Conservation (phyloP, 2,329 filamentous ascomycete species). For the Zymoseptoria passerinii region DNA sequence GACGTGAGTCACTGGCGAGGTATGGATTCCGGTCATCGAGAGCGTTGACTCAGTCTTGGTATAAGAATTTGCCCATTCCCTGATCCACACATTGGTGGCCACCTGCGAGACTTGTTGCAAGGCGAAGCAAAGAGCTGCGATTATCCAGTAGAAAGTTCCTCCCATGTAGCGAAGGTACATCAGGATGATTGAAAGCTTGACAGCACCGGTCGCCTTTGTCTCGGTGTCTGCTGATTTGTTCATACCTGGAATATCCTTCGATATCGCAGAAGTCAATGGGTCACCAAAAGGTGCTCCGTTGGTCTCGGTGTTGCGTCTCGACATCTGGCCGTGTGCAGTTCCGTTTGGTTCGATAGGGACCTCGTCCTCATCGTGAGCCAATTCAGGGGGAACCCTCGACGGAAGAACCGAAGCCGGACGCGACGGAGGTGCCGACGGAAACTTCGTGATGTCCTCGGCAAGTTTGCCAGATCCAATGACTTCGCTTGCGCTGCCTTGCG, state of each 20-base stretch:
- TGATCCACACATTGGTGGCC: constrained; percentile 88
- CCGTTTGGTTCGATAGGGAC: constrained; percentile 12
- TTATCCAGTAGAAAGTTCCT: constrained; percentile 89
- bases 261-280: constrained; percentile 40
- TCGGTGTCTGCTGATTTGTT: constrained; percentile 53
- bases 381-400: constrained; percentile 68
- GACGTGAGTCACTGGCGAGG: constrained; percentile 36
- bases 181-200: constrained; percentile 77
- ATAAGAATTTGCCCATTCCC: constrained; percentile 91
- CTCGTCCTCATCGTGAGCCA: constrained; percentile 49
- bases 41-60: constrained; percentile 37
- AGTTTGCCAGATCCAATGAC: constrained; percentile 82
- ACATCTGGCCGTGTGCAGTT: constrained; percentile 43
- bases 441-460: constrained; percentile 71
- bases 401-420: constrained; percentile 61
- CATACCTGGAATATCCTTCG: constrained; percentile 32
- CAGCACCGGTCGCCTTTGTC: constrained; percentile 72
- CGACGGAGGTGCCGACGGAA: constrained; percentile 58
- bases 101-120: constrained; percentile 79
- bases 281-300: constrained; percentile 34
- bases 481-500: constrained; percentile 68
- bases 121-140: constrained; percentile 65
- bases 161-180: constrained; percentile 89
- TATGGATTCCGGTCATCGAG: constrained; percentile 5
- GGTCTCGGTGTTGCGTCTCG: constrained; percentile 25